Evolutionary conservation across 2,329 filamentous ascomycete species (phyloP).

Genomic region (Aureobasidium sp.): DNA sequence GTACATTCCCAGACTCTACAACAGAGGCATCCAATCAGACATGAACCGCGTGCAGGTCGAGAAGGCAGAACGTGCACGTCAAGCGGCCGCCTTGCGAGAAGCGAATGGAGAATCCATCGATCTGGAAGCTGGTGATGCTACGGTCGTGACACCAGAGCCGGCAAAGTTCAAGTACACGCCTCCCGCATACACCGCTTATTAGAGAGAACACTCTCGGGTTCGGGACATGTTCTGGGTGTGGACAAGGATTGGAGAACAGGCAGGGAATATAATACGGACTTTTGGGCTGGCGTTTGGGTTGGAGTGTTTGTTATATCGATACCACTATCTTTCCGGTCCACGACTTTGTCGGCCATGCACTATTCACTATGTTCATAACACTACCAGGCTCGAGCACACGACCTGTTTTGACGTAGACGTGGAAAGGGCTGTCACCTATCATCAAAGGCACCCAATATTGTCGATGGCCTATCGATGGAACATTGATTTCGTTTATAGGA

Average conservation of each 20-base stretch:
- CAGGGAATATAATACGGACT: not conserved
- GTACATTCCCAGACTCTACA: constrained; percentile 23
- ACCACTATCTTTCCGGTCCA: too few species aligned
- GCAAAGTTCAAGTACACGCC: constrained; percentile 15
- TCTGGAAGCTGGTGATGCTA: not conserved
- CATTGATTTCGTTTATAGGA: too few species aligned
- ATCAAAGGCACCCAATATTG: too few species aligned
- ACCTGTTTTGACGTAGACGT: too few species aligned
- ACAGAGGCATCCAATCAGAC: constrained; percentile 20
- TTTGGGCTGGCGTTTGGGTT: too few species aligned
- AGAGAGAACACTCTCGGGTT: not conserved
- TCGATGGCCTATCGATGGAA: too few species aligned
- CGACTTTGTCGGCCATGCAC: too few species aligned
- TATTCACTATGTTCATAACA: too few species aligned
- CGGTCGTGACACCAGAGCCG: not conserved
- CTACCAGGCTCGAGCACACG: too few species aligned
- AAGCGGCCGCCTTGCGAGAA: not conserved
- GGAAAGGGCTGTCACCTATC: too few species aligned
- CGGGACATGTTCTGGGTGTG: not conserved
- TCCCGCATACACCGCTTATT: constrained; percentile 11
- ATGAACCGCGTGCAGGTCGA: constrained; percentile 16
- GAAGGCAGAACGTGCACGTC: not conserved
- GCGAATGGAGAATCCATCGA: not conserved
- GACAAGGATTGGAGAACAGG: not conserved
- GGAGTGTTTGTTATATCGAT: too few species aligned